Evolutionary conservation across 257 asterid species (phyloP).

Genomic region (Datura wrightii): DNA sequence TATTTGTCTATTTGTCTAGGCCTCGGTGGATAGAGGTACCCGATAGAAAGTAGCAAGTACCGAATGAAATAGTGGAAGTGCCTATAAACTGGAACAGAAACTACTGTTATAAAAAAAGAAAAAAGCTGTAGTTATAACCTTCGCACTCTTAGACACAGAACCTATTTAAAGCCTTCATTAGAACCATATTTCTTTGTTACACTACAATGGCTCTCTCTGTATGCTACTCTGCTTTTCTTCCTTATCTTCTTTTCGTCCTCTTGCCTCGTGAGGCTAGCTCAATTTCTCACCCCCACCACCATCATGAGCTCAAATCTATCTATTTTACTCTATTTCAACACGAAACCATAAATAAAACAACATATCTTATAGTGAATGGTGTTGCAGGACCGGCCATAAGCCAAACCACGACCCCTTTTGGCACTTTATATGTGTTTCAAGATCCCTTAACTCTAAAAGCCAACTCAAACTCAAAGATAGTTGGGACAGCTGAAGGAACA

Average conservation of each 20-base stretch:
- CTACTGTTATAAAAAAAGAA: neutral
- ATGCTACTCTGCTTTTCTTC: neutral
- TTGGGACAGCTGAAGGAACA: conserved; percentile 40
- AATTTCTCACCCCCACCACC: conserved; percentile 24
- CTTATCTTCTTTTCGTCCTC: conserved; percentile 21
- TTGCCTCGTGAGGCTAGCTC: conserved; percentile 19
- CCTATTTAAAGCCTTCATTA: neutral
- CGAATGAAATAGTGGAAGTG: neutral
- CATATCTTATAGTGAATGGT: conserved; percentile 35
- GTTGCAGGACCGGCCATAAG: conserved; percentile 34
- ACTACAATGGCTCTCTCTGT: conserved; percentile 22
- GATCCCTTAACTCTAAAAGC: conserved; percentile 38
- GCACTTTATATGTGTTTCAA: conserved; percentile 38
- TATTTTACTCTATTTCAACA: conserved; percentile 40
- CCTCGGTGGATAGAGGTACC: too few relatives aligned
- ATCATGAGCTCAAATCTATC: conserved; percentile 32
- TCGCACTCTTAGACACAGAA: neutral
- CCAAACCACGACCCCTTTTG: conserved; percentile 40
- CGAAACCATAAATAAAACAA: conserved; percentile 41
- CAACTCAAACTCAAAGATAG: conserved; percentile 24
- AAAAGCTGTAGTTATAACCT: neutral
- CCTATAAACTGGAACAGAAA: neutral
- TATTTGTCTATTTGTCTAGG: too few relatives aligned
- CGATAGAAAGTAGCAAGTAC: neutral
- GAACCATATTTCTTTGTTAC: neutral